These are phyloP conservation scores for Centrapalus pauciflorus DNA, from an alignment of 129 eudicot species.

Conservation along the genomic window DNA sequence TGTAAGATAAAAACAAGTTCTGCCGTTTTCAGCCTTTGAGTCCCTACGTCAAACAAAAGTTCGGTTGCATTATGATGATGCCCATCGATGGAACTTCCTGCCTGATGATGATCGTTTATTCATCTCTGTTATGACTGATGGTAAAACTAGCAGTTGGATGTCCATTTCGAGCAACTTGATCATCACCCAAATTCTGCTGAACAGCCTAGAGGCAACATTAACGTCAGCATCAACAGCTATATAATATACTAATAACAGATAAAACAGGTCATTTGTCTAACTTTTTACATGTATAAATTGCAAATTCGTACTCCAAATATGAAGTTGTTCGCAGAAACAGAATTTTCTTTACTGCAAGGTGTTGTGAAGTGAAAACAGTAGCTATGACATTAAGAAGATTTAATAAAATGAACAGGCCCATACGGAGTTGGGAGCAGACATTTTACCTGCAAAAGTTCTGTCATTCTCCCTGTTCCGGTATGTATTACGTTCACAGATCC, in stretches of 20 bases:
- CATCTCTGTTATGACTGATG: conserved; percentile 21
- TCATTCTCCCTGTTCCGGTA: conserved; percentile 73
- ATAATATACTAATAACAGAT: too few relatives aligned
- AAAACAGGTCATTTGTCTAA: too few relatives aligned
- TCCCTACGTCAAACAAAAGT: background rate
- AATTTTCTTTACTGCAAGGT: too few relatives aligned
- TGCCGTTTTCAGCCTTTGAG: background rate
- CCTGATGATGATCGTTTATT: conserved; percentile 14
- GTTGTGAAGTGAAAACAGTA: too few relatives aligned
- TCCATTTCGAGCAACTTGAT: conserved; percentile 33
- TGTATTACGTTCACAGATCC: conserved; percentile 40
- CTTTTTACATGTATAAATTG: too few relatives aligned
- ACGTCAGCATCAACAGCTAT: background rate
- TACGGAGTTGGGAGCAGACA: background rate
- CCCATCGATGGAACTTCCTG: conserved; percentile 1
- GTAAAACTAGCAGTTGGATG: conserved; percentile 23
- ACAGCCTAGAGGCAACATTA: conserved; percentile 46
- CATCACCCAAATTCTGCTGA: conserved; percentile 66
- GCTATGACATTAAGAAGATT: too few relatives aligned
- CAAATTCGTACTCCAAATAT: too few relatives aligned
- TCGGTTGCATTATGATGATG: background rate
- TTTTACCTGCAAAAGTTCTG: conserved; percentile 82
- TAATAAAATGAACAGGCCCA: too few relatives aligned
- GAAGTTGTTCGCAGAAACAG: too few relatives aligned
- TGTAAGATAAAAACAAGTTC: conserved; percentile 10